Base-by-base conservation (phyloP, 2,329 filamentous ascomycete genomes). In the Purpureocillium takamizusanense region DNA sequence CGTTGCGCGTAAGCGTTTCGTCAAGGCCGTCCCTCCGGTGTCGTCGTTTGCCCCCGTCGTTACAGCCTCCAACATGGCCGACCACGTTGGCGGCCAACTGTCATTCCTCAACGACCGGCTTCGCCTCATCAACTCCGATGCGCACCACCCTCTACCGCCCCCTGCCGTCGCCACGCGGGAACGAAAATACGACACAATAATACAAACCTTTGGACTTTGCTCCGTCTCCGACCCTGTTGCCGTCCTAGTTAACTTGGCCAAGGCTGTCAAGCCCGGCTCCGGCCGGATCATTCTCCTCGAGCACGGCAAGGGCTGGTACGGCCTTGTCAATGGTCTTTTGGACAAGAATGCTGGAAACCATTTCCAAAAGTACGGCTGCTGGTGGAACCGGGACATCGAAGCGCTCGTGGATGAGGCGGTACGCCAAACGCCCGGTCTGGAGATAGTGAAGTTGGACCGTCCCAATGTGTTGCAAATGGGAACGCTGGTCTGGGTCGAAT, bases 371-470 rank as follows among this genome's bases (percentile, higher is more conserved):
- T 81, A 75, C 50, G 78, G 78, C 3, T 82, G 78, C 59, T 81
- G 78, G 78, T 81, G 76, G 76, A 82, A 82, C 57, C 63, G 78
- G 37, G 77, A 81, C 50, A 70, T 82, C 42, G 69, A 72, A 48
- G 58, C 51, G 27, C 63, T 81, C 23, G 67, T 81, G 8, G 58
- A 65, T 38, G 63, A 69, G 42, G 76, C 74, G 23, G 61, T 61
- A 15, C 44, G 49, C 36, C 52, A 53, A 36, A 62, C 72, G 4
- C 72, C 72, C 0, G 74, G 75, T 2, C 59, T 82, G 36, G 70
- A 78, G 52, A 59, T 81, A 31, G 66, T 80, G 32, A 60, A 63
- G 44, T 52, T 80, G 16, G 60, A 72, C 46, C 64, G 71, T 36
- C 74, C 74, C 3, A 66, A 66, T 37, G 54, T 67, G 48, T 52